phyloP scores from a whole-genome alignment of 208 protist species.

The Acanthamoeba lugdunensis region DNA sequence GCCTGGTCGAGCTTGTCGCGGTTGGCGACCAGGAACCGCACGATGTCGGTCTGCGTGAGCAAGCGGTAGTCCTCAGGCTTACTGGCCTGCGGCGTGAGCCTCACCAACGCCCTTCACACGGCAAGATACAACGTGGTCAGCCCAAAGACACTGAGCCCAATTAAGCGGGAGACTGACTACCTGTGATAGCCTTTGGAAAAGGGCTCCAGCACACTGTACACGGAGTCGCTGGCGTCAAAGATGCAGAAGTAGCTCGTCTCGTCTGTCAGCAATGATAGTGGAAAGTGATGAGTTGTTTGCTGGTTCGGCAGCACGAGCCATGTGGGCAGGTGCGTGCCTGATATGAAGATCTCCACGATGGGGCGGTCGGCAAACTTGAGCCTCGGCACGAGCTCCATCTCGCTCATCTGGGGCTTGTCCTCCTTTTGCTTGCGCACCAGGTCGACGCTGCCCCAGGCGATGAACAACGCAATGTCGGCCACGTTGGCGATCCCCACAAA shows the following conservation, averaged over 20 bases:
- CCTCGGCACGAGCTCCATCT: not conserved
- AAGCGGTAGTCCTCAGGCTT: constrained; percentile 43
- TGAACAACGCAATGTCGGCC: constrained; percentile 13
- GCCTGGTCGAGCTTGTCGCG: not conserved
- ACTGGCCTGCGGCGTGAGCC: not conserved
- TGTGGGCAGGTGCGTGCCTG: too few species aligned
- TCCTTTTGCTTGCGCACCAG: not conserved
- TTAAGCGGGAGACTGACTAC: not conserved
- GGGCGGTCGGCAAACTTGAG: constrained; percentile 24
- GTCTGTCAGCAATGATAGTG: not conserved
- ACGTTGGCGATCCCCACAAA: constrained; percentile 37
- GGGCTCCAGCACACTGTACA: constrained; percentile 45
- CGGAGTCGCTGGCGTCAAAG: constrained; percentile 6
- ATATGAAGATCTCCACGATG: not conserved
- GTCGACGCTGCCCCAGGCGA: constrained; percentile 38
- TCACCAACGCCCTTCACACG: not conserved
- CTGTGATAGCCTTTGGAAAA: constrained; percentile 37
- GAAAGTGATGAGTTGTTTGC: too few species aligned
- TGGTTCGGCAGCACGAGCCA: too few species aligned
- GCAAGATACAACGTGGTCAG: too few species aligned
- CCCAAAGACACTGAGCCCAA: not conserved
- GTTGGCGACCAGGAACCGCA: not conserved
- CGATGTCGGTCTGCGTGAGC: constrained; percentile 39
- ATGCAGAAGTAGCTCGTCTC: constrained; percentile 15
- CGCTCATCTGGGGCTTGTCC: not conserved